Evolutionary conservation across 2,329 filamentous ascomycete species (phyloP).

Genomic region (Aspergillus latus): DNA sequence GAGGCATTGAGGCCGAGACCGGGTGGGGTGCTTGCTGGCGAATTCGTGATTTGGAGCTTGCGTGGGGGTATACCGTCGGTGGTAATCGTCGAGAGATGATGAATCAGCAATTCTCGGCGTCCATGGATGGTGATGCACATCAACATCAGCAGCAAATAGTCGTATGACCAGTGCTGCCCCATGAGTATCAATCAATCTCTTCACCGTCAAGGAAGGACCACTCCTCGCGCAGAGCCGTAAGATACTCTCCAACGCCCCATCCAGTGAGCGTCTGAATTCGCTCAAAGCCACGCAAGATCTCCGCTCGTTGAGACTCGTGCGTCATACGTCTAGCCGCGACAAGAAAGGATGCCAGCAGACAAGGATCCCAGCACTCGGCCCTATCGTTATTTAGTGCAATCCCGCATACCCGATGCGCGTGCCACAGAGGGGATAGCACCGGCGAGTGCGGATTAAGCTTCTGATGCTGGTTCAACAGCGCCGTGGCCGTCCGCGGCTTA

Average conservation of each 20-base stretch:
- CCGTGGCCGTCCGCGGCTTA: conserved; percentile 47
- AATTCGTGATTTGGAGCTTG: conserved; percentile 51
- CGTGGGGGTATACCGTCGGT: conserved; percentile 28
- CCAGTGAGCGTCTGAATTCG: conserved; percentile 44
- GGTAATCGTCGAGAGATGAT: conserved; percentile 13
- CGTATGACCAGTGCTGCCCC: not conserved
- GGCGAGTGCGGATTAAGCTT: conserved; percentile 23
- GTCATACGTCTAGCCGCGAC: conserved; percentile 50
- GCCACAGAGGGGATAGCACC: conserved; percentile 49
- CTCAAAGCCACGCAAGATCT: conserved; percentile 43
- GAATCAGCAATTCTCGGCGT: not conserved
- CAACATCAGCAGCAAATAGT: not conserved
- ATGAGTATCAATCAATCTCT: conserved; percentile 4
- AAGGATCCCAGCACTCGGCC: conserved; percentile 50
- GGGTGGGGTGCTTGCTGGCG: conserved; percentile 57
- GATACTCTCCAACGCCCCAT: conserved; percentile 35
- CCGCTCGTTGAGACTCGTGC: conserved; percentile 49
- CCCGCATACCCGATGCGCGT: conserved; percentile 51
- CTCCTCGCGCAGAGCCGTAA: conserved; percentile 21
- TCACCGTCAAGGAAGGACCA: conserved; percentile 27
- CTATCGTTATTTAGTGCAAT: conserved; percentile 51
- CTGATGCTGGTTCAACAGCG: conserved; percentile 25
- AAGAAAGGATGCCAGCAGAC: conserved; percentile 49
- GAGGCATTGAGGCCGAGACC: conserved; percentile 52
- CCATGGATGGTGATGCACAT: not conserved